Conservation (phyloP, 2,329 filamentous ascomycete species). For the Aotearoamyces nothofagi region DNA sequence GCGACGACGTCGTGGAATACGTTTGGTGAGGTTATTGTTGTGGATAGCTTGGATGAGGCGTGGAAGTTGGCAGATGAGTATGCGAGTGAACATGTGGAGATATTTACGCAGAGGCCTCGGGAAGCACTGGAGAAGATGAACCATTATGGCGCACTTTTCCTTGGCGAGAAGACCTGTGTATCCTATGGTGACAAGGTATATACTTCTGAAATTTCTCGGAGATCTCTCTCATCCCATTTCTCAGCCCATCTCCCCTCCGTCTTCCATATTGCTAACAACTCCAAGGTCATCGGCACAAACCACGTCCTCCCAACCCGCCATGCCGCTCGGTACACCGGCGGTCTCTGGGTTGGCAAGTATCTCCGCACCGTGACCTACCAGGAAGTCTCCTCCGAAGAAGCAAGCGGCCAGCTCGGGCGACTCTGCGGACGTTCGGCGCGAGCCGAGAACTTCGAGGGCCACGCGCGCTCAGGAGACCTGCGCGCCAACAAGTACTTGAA, state of each 20-base stretch:
- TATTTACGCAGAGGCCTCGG: slow-evolving; percentile 28
- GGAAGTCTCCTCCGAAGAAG: slow-evolving; percentile 26
- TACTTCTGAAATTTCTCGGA: not conserved
- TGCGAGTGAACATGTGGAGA: slow-evolving; percentile 35
- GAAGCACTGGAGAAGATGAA: slow-evolving; percentile 34
- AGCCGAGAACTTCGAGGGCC: slow-evolving; percentile 35
- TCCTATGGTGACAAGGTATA: slow-evolving; percentile 35
- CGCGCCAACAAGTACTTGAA: slow-evolving; percentile 27
- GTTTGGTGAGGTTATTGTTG: slow-evolving; percentile 30
- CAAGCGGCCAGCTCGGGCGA: slow-evolving; percentile 30
- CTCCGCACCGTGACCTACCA: slow-evolving; percentile 36
- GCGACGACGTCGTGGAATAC: slow-evolving; percentile 28
- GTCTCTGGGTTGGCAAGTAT: slow-evolving; percentile 39
- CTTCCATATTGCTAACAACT: too few relatives aligned
- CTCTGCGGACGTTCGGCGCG: slow-evolving; percentile 32
- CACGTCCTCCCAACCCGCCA: slow-evolving; percentile 34
- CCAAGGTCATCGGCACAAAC: slow-evolving; percentile 39
- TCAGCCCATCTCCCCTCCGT: not conserved
- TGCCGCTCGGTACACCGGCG: slow-evolving; percentile 32
- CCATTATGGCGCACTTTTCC: slow-evolving; percentile 33
- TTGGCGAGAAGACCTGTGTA: slow-evolving; percentile 35
- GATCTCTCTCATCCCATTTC: not conserved
- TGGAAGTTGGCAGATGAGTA: slow-evolving; percentile 30
- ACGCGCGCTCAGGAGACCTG: slow-evolving; percentile 34
- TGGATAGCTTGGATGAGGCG: slow-evolving; percentile 25